Evolutionary conservation across 208 protist genomes (phyloP), one percentile per base, ranked within the genome.

Genomic region (Strigomonas oncopelti): DNA sequence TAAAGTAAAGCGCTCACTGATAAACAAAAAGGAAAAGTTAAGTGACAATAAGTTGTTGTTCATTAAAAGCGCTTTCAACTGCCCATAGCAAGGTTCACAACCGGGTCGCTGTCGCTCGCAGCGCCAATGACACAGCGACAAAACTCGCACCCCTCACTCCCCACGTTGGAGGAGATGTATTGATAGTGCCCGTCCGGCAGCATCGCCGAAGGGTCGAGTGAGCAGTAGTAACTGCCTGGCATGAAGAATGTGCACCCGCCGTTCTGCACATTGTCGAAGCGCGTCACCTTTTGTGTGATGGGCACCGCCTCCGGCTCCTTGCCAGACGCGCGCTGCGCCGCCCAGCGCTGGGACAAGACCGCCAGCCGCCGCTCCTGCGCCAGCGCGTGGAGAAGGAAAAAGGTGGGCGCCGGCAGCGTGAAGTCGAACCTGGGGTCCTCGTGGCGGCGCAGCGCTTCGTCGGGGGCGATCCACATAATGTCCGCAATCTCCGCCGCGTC

Each of bases 391-490:
- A 88, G 65, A 25, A 88, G 36, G 36, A 85, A 67, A 38, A 74
- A 88, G 9, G 83, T 88, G 1, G 80, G 79, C 3, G 72, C 70
- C 18, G 83, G 74, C 31, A 88, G 67, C 24, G 65, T 72, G 31
- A 88, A 88, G 25, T 45, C 25, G 22, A 82, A 69, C 0, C 20
- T 29, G 4, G 51, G 16, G 55, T 77, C 62, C 42, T 83, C 73
- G 67, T 88, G 83, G 0, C 66, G 78, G 1, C 64, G 69, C 22
- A 88, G 62, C 22, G 83, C 83, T 25, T 83, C 65, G 20, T 68
- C 61, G 13, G 83, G 83, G 45, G 65, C 76, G 7, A 88, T 51
- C 83, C 83, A 88, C 48, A 85, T 24, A n/a, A 85, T 31, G 3
- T 81, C 63, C 29, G 54, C 52, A 2, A 88, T 69, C 53, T 88